Evolutionary conservation across 495 filamentous ascomycete species (phyloP).

Genomic region (Cudoniella acicularis): DNA sequence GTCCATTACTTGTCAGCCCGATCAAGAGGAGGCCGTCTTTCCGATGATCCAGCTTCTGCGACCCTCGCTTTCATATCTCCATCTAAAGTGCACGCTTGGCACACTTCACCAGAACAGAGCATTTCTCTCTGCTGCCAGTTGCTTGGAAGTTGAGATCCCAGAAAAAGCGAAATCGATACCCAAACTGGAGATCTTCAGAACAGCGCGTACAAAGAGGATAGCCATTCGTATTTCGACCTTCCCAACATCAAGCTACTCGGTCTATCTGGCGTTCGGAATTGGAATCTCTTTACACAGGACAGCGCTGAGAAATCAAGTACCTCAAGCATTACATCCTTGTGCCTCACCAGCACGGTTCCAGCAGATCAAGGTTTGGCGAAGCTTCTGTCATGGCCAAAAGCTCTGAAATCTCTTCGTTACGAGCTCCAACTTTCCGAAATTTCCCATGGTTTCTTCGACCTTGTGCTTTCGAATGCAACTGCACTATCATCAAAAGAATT

Average conservation of each 20-base stretch:
- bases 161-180: not conserved
- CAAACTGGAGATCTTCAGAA: not conserved
- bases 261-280: not conserved
- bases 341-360: not conserved
- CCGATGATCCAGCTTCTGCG: not conserved
- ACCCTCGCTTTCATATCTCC: not conserved
- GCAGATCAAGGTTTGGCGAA: slow-evolving; percentile 1
- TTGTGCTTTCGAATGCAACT: not conserved
- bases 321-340: not conserved
- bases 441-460: not conserved
- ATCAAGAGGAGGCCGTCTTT: not conserved
- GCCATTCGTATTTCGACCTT: not conserved
- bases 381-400: not conserved
- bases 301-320: not conserved
- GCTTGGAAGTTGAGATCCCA: not conserved
- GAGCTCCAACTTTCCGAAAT: slow-evolving; percentile 1
- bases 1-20: not conserved
- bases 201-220: not conserved
- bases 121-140: not conserved
- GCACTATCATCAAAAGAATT: not conserved
- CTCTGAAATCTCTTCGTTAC: slow-evolving; percentile 1
- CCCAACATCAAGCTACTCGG: not conserved
- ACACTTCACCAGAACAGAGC: not conserved
- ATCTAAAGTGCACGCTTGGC: not conserved
- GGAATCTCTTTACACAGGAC: not conserved